phyloP scores from a whole-genome alignment of 345 rosid genomes.

The Isatis tinctoria region DNA sequence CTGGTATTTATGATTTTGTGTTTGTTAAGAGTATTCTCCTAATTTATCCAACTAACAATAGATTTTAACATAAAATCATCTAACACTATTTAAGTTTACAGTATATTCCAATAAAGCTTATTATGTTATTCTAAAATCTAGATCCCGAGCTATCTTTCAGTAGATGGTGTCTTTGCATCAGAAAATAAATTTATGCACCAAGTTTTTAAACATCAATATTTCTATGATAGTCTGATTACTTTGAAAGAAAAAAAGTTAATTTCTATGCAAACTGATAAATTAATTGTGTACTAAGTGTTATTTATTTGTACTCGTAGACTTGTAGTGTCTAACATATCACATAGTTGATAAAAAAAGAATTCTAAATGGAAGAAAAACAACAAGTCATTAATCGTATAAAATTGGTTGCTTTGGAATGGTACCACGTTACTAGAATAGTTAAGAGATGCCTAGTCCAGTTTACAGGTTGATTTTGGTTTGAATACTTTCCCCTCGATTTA shows the following conservation, averaged over 20 bases:
- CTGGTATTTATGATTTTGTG: background rate
- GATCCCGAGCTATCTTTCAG: background rate
- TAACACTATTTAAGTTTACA: background rate
- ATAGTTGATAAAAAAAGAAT: background rate
- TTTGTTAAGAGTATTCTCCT: background rate
- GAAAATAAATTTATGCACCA: background rate
- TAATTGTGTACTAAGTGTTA: background rate
- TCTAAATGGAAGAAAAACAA: background rate
- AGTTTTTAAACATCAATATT: background rate
- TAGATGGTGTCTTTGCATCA: background rate
- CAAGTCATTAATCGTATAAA: background rate
- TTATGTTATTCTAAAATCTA: background rate
- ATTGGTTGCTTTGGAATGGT: background rate
- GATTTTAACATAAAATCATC: background rate
- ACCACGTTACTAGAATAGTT: background rate
- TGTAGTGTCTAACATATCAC: background rate
- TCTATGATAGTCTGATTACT: background rate
- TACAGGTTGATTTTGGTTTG: constrained; percentile 19
- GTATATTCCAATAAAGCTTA: background rate
- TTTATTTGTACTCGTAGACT: background rate
- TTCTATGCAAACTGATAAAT: background rate
- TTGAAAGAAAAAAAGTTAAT: background rate
- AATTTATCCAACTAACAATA: background rate
- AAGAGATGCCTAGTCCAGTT: background rate
- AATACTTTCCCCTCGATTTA: background rate